Base-by-base conservation (phyloP, 2,329 filamentous ascomycete species). In the Pyricularia grisea region DNA sequence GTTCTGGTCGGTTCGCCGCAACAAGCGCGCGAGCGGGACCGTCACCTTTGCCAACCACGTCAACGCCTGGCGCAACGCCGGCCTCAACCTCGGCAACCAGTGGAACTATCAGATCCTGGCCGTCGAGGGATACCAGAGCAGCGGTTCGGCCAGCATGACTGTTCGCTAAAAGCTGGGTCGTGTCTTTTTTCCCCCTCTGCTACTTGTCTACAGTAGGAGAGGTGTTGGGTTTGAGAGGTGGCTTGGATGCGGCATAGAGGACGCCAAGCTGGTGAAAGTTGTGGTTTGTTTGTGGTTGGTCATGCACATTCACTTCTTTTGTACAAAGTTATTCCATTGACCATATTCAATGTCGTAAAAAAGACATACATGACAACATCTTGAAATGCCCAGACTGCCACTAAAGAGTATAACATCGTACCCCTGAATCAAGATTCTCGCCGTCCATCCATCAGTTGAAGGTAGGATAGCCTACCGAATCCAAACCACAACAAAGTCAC, bases 11-110 rank as follows among this genome's bases (percentile, higher is more conserved):
- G 79, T 85, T 36, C 79, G 85, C 68, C 75, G 76, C 64, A 74
- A 71, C 67, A 81, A 84, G 78, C 78, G 83, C 28, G 77, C 79
- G 31, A 78, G 79, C 67, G 84, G 85, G 17, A 84, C 80, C 20
- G 79, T 88, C 71, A 84, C 79, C 28, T 79, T 79, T 4, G 76
- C 74, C 68, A 83, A 81, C 71, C 84, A 86, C 76, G 85, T 87
- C 72, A 78, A 82, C 71, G 83, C 82, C 6, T 87, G 85, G 85
- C 74, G 75, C 14, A 78, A 78, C 71, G 72, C 75, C 20, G 84
- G 84, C 17, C 74, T 85, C 75, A 80, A 80, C 69, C 72, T 86
- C 27, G 84, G 84, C 4, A 76, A 73, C 36, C 78, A 81, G 72
- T 66, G 65, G 65, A 77, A 85, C 75, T 85, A 86, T 74, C 80